Conservation (phyloP, 1,139 yeast species). For the Lodderomyces margitis region DNA sequence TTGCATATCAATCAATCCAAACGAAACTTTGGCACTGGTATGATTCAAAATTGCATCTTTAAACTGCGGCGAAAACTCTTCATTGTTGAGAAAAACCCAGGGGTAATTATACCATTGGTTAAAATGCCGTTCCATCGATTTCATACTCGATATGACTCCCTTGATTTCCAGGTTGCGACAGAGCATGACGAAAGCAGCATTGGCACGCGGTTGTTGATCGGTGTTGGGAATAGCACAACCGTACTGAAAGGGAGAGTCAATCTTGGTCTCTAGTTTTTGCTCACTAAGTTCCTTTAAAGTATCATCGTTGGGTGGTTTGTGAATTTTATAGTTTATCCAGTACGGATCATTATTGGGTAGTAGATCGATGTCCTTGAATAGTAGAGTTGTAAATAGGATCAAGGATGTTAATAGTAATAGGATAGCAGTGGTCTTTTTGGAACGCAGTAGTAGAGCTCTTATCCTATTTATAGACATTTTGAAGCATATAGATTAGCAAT, state of each 20-base stretch:
- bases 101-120: constrained; percentile 91
- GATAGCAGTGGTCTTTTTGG: not conserved
- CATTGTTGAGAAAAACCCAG: constrained; percentile 83
- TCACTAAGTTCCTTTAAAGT: constrained; percentile 1
- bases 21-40: constrained; percentile 60
- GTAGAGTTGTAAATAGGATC: not conserved
- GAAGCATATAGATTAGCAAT: too few species aligned
- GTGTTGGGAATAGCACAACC: constrained; percentile 52
- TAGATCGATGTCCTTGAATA: not conserved
- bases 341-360: constrained; percentile 12
- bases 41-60: constrained; percentile 45
- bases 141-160: constrained; percentile 68
- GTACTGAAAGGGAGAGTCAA: constrained; percentile 45
- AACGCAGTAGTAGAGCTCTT: not conserved
- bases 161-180: constrained; percentile 74
- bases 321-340: constrained; percentile 9
- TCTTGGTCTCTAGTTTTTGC: constrained; percentile 23
- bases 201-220: constrained; percentile 39
- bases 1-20: constrained; percentile 60
- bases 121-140: constrained; percentile 76
- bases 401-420: constrained; percentile 1
- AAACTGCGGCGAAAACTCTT: constrained; percentile 65
- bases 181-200: constrained; percentile 81
- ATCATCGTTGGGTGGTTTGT: not conserved
- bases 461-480: not conserved